Percentiles rank a stretch among this genome's conserved stretches.
phyloP scores from a whole-genome alignment of 371 early-diverging fungal genomes.

The Circinella umbellata region DNA sequence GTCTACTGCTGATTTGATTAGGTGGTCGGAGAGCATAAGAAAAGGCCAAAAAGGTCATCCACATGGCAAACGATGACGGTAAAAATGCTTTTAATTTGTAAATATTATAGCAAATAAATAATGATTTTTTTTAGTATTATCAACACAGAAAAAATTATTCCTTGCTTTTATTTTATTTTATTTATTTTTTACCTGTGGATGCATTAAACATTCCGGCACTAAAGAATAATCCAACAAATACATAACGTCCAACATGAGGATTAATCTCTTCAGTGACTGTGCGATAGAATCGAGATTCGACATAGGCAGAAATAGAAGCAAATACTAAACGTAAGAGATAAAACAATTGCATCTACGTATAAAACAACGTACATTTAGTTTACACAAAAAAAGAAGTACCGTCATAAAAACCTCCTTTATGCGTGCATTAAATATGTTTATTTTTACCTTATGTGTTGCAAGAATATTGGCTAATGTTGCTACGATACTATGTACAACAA shows the following conservation, averaged over 20 bases:
- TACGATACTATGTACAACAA: conserved; percentile 64
- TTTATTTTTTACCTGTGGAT: conserved; percentile 59
- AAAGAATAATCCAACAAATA: conserved; percentile 63
- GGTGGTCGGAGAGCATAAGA: conserved; percentile 65
- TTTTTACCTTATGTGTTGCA: conserved; percentile 57
- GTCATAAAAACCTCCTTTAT: no score
- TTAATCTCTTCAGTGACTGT: conserved; percentile 68
- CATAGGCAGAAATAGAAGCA: conserved; percentile 66
- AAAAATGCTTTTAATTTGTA: conserved; percentile 65
- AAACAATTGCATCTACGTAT: conserved; percentile 71
- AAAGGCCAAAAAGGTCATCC: conserved; percentile 75
- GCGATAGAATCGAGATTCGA: conserved; percentile 77
- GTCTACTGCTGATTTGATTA: conserved; percentile 46
- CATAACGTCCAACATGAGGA: conserved; percentile 71
- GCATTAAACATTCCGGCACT: conserved; percentile 91
- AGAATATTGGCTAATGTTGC: conserved; percentile 50
- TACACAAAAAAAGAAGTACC: no score
- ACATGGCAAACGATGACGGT: conserved; percentile 95
- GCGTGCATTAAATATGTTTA: neutral
- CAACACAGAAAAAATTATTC: no score
- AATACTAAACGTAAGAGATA: conserved; percentile 71
- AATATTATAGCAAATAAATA: no score
- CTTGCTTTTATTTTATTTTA: neutral
- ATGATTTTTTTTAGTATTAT: neutral
- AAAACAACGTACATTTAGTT: no score